Conservation (phyloP, 306 rosid species). For the Lathyrus tuberosus region DNA sequence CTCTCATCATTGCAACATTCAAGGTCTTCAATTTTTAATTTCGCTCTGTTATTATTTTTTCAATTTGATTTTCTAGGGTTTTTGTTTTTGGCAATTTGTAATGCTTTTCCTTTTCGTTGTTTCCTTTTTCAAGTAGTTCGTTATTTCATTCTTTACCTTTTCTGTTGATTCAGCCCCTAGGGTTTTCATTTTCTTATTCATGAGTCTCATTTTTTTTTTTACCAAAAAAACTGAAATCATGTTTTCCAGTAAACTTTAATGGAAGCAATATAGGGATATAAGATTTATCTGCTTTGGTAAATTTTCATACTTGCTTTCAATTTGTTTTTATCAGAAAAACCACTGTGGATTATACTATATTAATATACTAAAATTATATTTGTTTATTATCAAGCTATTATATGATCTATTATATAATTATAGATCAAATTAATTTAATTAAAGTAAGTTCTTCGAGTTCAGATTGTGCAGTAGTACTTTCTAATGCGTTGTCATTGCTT, state of each 20-base stretch:
- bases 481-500: conserved; percentile 37
- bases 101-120: conserved; percentile 27
- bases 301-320: conserved; percentile 20
- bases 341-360: conserved; percentile 1
- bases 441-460: conserved; percentile 20
- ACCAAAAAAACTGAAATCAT: neutral
- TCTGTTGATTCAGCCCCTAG: conserved; percentile 44
- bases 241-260: conserved; percentile 27
- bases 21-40: conserved; percentile 49
- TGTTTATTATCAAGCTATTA: neutral
- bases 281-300: conserved; percentile 20
- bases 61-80: conserved; percentile 64
- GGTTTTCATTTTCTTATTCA: conserved; percentile 45
- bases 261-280: conserved; percentile 20
- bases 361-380: conserved; percentile 3
- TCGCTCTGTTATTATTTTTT: conserved; percentile 13
- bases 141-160: conserved; percentile 34
- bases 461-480: conserved; percentile 15
- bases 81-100: conserved; percentile 39
- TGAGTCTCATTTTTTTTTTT: neutral
- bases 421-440: neutral
- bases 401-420: neutral
- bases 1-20: conserved; percentile 39
- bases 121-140: conserved; percentile 20
- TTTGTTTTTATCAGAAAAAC: conserved; percentile 23